These are phyloP conservation scores for Juncus effusus DNA, from an alignment of 176 grass and related monocot genomes.

Conservation along the genomic window DNA sequence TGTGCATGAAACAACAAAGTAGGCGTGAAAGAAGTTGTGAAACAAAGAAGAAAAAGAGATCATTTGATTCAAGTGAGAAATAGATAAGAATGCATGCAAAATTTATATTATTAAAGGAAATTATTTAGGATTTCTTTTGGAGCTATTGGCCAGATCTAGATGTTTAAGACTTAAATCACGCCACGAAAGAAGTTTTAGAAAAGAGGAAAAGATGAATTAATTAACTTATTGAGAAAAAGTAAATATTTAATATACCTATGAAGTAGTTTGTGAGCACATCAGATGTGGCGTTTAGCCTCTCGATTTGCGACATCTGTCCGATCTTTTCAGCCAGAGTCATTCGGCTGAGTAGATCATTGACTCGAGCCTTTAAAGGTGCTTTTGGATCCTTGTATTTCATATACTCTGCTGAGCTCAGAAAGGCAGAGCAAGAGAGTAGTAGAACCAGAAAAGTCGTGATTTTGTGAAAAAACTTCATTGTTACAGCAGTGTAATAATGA, in stretches of 20 bases:
- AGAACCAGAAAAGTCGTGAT: constrained; percentile 20
- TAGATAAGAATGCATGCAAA: too few species aligned
- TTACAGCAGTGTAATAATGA: background rate
- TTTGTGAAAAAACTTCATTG: constrained; percentile 21
- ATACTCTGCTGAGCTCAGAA: constrained; percentile 22
- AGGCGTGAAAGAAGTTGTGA: too few species aligned
- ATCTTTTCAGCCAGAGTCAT: constrained; percentile 48
- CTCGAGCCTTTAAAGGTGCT: constrained; percentile 23
- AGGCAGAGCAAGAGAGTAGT: constrained; percentile 13
- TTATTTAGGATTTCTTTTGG: too few species aligned
- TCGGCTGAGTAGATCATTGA: constrained; percentile 29
- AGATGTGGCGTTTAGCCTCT: constrained; percentile 29
- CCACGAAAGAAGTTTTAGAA: too few species aligned
- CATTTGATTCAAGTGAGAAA: too few species aligned
- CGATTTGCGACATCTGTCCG: constrained; percentile 42
- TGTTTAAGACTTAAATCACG: too few species aligned
- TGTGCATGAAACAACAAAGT: too few species aligned
- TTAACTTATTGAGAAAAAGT: too few species aligned
- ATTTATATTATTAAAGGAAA: too few species aligned
- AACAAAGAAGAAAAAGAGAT: too few species aligned
- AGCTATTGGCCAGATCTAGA: too few species aligned
- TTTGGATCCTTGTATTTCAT: constrained; percentile 40
- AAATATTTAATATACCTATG: constrained; percentile 16
- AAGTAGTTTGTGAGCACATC: constrained; percentile 31
- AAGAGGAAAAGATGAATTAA: too few species aligned